phyloP scores from a whole-genome alignment of 73 alveolate genomes.

The Paraurostyla sp. region DNA sequence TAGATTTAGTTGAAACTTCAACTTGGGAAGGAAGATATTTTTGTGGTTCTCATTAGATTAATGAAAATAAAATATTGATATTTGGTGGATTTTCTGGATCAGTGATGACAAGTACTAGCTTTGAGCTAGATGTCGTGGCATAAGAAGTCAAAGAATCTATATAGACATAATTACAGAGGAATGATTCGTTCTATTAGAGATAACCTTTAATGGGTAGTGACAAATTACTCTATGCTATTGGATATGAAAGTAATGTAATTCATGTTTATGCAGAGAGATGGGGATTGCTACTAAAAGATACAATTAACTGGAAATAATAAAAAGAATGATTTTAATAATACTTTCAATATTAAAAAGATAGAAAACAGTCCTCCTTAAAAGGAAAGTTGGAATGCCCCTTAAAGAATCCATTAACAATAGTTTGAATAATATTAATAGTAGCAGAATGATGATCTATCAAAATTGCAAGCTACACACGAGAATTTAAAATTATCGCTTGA shows the following conservation, averaged over 20 bases:
- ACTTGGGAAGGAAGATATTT: constrained; percentile 64
- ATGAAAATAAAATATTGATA: constrained; percentile 42
- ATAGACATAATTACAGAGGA: not conserved
- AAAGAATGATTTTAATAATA: not conserved
- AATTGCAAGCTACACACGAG: constrained; percentile 6
- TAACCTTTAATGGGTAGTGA: constrained; percentile 52
- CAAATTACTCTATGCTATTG: constrained; percentile 49
- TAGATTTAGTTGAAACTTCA: constrained; percentile 12
- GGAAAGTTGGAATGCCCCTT: constrained; percentile 36
- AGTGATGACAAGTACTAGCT: constrained; percentile 32
- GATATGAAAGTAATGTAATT: constrained; percentile 48
- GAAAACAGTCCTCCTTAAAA: constrained; percentile 42
- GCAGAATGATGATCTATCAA: not conserved
- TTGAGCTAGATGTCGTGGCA: constrained; percentile 59
- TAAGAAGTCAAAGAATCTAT: constrained; percentile 36
- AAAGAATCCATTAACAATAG: not conserved
- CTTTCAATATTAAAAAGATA: too few species aligned
- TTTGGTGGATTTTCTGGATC: constrained; percentile 64
- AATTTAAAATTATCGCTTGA: not conserved
- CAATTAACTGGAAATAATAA: not conserved
- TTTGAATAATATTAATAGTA: not conserved
- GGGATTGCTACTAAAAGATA: constrained; percentile 40
- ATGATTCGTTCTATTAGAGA: constrained; percentile 53
- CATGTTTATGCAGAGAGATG: constrained; percentile 58
- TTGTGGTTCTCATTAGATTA: constrained; percentile 56